Conservation (phyloP, 352 stramenopile genomes). For the Globisporangium heterothallicum region DNA sequence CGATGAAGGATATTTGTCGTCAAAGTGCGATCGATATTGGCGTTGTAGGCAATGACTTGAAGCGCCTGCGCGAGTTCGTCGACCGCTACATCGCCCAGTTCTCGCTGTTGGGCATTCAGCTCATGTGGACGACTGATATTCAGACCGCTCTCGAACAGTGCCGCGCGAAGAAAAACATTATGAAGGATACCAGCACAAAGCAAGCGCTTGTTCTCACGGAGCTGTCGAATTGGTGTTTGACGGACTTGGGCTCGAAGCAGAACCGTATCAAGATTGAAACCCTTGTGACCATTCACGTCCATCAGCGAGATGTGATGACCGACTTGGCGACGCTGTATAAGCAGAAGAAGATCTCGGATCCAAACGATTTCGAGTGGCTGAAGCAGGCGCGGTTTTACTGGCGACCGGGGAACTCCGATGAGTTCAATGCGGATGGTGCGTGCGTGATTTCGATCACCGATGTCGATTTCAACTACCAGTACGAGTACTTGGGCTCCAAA, state of each 20-base stretch:
- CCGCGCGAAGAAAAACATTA: conserved; percentile 94
- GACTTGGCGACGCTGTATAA: conserved; percentile 92
- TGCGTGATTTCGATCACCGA: conserved; percentile 97
- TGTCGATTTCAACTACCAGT: conserved; percentile 99
- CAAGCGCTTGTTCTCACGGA: conserved; percentile 92
- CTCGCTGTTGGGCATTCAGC: conserved; percentile 93
- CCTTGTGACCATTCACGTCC: conserved; percentile 97
- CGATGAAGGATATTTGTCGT: conserved; percentile 96
- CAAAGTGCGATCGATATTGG: conserved; percentile 92
- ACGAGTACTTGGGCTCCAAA: conserved; percentile 97
- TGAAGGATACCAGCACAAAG: conserved; percentile 96
- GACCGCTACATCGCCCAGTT: conserved; percentile 95
- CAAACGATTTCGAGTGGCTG: conserved; percentile 99
- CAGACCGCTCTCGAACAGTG: conserved; percentile 94
- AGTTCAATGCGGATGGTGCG: conserved; percentile 92
- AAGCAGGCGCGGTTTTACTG: conserved; percentile 99
- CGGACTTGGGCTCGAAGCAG: conserved; percentile 94
- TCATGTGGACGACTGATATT: conserved; percentile 96
- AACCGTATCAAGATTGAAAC: conserved; percentile 98
- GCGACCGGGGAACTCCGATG: conserved; percentile 90
- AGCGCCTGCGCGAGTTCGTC: conserved; percentile 91
- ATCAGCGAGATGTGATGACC: conserved; percentile 96
- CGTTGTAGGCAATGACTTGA: conserved; percentile 89
- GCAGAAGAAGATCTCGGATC: conserved; percentile 95
- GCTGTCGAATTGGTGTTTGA: conserved; percentile 95